Percentiles rank a stretch among this genome's conserved stretches.
Evolutionary conservation across 1,139 yeast genomes (phyloP).

Genomic region (Geotrichum australiense): DNA sequence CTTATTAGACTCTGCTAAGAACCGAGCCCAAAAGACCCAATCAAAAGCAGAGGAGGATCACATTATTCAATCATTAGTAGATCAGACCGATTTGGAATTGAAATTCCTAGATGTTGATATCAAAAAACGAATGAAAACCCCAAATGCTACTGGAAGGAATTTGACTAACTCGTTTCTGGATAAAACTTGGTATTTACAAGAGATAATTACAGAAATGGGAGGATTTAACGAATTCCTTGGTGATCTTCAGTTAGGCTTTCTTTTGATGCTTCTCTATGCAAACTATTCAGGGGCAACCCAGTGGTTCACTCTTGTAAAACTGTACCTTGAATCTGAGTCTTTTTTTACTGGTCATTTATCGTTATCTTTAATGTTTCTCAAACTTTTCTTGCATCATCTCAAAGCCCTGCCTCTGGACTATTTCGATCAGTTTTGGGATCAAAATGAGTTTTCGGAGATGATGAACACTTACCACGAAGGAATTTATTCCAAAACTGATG

Average conservation of each 20-base stretch:
- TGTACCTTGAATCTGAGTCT: conserved; percentile 32
- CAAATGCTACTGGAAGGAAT: conserved; percentile 31
- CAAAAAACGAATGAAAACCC: conserved; percentile 33
- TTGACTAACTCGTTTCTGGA: conserved; percentile 39
- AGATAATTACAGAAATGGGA: conserved; percentile 24
- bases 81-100: conserved; percentile 31
- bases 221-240: conserved; percentile 29
- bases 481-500: conserved; percentile 8
- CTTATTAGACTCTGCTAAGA: conserved; percentile 26
- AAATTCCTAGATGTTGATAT: conserved; percentile 36
- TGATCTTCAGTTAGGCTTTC: conserved; percentile 39
- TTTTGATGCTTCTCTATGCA: conserved; percentile 37
- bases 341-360: conserved; percentile 18
- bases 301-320: conserved; percentile 39
- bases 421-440: conserved; percentile 32
- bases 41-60: conserved; percentile 26
- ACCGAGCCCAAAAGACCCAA: conserved; percentile 16
- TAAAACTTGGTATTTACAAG: conserved; percentile 40
- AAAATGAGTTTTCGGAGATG: conserved; percentile 20
- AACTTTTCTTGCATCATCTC: conserved; percentile 31
- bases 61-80: conserved; percentile 31
- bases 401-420: conserved; percentile 37
- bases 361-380: conserved; percentile 28
- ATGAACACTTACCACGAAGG: conserved; percentile 20
- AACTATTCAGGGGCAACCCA: conserved; percentile 43